A percentile compares a stretch with the other conserved stretches of the same genome.
Conservation (phyloP, 2,329 filamentous ascomycete species). For the Harringtonia lauricola region DNA sequence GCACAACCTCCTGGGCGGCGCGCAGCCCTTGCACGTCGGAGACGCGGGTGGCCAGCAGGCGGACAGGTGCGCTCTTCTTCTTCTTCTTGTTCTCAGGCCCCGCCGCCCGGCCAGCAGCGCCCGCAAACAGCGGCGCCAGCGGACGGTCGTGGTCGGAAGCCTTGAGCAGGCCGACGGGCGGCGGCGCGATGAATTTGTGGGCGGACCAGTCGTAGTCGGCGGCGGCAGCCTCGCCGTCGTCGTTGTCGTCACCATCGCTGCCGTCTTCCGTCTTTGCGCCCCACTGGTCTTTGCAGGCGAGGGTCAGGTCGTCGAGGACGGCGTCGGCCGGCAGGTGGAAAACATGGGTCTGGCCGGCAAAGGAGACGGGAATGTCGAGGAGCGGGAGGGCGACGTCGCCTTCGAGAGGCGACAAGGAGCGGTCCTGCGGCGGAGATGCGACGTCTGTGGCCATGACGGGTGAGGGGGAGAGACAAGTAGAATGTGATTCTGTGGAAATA, state of each 20-base stretch:
- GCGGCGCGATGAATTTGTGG: slow-evolving; percentile 17
- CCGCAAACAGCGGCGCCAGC: slow-evolving; percentile 14
- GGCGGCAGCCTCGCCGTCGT: not conserved
- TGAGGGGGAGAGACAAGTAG: not conserved
- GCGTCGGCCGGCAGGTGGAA: slow-evolving; percentile 10
- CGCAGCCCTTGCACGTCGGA: slow-evolving; percentile 15
- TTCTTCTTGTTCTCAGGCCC: not conserved
- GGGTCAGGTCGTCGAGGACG: slow-evolving; percentile 15
- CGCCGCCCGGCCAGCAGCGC: not conserved
- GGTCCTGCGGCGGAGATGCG: not conserved
- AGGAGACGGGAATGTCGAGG: slow-evolving; percentile 12
- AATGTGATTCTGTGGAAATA: not conserved
- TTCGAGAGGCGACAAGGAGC: not conserved
- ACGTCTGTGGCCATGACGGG: not conserved
- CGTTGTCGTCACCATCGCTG: no score
- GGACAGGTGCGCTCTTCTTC: slow-evolving; percentile 10
- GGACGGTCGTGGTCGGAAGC: slow-evolving; percentile 13
- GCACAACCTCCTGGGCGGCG: slow-evolving; percentile 10
- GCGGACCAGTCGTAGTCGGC: slow-evolving; percentile 12
- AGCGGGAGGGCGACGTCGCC: not conserved
- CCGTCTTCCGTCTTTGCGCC: not conserved
- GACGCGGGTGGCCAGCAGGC: slow-evolving; percentile 18
- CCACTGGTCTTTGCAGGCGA: slow-evolving; percentile 13
- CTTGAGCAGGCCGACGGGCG: slow-evolving; percentile 16
- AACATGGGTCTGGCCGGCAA: slow-evolving; percentile 11